Base-by-base conservation (phyloP, 768 basidiomycete genomes). In the Epithele typhae region DNA sequence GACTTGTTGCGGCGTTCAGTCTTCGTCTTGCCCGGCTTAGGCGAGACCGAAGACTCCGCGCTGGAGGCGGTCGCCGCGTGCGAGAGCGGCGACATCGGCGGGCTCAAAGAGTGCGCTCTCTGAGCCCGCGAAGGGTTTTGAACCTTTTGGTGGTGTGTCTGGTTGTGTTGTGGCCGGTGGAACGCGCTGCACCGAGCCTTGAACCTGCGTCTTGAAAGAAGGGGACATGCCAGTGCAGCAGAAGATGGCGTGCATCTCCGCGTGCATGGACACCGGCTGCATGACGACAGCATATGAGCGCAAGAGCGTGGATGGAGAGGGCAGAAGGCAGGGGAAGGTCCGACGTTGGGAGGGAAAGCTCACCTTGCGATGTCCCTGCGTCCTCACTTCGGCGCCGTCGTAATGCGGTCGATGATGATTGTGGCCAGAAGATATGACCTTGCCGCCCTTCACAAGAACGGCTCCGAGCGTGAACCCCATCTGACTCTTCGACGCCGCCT, bases 231-330 rank as follows among this genome's bases (percentile, higher is more conserved):
- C 65, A 42, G 73, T 76, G 45, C 73, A 56, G 52, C 64, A 78
- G 62, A 73, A 76, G 47, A 79, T 80, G 23, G 72, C 73, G 52
- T 79, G 73, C 79, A 79, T 80, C 64, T 79, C 76, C 3, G 79
- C 77, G 53, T 81, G 77, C 76, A 80, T 73, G n/a, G 69, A 70
- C n/a, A 69, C 63, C 22, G 66, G 66, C 61, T 63, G 32, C 17
- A 21, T 10, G 3, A 7, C 45, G 23, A 37, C 10, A 41, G 33
- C 25, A 15, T 27, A 3, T 34, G 32, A 35, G 6, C 1, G 19
- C 22, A 1, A 22, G 9, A 12, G 4, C 25, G 25, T 30, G 21
- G 18, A 12, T 32, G 9, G 15, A 9, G 30, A 9, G 30, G 9
- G n/a, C 2, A 19, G 11, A 19, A 9, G n/a, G n/a, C n/a, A n/a